A percentile compares a stretch with the other conserved stretches of the same genome.
These are phyloP conservation scores for Lanmaoa rubissima DNA, from an alignment of 768 basidiomycete species.

Conservation along the genomic window DNA sequence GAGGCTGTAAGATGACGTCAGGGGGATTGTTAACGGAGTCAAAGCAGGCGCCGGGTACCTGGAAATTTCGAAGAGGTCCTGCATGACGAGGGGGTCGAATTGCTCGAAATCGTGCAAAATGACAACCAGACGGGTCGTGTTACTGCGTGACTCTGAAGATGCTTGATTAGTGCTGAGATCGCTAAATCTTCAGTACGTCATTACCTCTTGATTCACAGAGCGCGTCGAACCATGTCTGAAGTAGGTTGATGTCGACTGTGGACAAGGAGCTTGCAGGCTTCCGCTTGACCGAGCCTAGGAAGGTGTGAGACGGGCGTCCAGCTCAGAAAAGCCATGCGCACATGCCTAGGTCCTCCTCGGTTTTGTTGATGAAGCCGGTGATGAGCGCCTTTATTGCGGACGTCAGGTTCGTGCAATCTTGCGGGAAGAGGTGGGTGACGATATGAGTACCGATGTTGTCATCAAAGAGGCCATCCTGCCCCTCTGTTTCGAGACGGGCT, in stretches of 20 bases:
- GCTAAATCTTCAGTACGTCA: slow-evolving; percentile 9
- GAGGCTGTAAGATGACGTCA: slow-evolving; percentile 38
- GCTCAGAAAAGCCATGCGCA: slow-evolving; percentile 13
- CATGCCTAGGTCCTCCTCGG: slow-evolving; percentile 31
- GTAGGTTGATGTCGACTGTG: slow-evolving; percentile 57
- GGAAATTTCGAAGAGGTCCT: slow-evolving; percentile 71
- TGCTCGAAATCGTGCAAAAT: slow-evolving; percentile 76
- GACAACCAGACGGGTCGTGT: slow-evolving; percentile 46
- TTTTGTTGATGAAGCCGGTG: slow-evolving; percentile 47
- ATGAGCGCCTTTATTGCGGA: slow-evolving; percentile 57
- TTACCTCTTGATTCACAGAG: slow-evolving; percentile 39
- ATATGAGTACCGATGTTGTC: slow-evolving; percentile 21
- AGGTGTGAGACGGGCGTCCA: background rate
- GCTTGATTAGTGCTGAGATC: background rate
- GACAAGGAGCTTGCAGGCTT: slow-evolving; percentile 53
- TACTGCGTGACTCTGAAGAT: slow-evolving; percentile 14
- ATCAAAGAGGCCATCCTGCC: slow-evolving; percentile 24
- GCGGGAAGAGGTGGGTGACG: slow-evolving; percentile 53
- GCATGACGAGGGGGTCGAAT: slow-evolving; percentile 58
- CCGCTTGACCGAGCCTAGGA: slow-evolving; percentile 40
- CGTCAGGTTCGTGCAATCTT: slow-evolving; percentile 52
- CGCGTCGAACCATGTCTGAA: slow-evolving; percentile 59
- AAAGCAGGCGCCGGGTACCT: slow-evolving; percentile 42
- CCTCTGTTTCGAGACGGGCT: slow-evolving; percentile 33
- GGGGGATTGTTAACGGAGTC: background rate